Percentiles rank a stretch among this genome's conserved stretches.
Evolutionary conservation across 768 basidiomycete species (phyloP).

Genomic region (Phylloporus sp.): DNA sequence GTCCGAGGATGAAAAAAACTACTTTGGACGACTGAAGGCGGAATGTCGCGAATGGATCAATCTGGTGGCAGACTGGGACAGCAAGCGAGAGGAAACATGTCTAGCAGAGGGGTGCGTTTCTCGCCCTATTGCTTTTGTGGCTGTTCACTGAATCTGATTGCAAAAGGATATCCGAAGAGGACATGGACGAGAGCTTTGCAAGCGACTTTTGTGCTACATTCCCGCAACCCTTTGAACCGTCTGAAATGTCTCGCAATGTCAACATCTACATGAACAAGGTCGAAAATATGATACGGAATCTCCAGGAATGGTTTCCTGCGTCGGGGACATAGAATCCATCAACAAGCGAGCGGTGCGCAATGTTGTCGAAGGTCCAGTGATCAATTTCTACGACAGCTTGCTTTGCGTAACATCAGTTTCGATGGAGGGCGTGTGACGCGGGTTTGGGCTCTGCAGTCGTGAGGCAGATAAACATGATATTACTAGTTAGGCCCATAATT

Average conservation of each 20-base stretch:
- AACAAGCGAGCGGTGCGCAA: too few relatives aligned
- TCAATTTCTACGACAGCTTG: too few relatives aligned
- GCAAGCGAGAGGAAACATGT: constrained; percentile 9
- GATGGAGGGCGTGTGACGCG: too few relatives aligned
- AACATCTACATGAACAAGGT: constrained; percentile 25
- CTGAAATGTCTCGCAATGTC: constrained; percentile 13
- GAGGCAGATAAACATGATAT: too few relatives aligned
- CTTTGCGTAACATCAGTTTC: too few relatives aligned
- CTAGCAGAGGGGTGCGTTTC: constrained; percentile 6
- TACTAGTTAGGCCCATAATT: too few relatives aligned
- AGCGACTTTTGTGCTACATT: constrained; percentile 26
- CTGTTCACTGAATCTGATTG: background rate
- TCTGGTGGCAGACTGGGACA: constrained; percentile 18
- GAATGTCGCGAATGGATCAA: constrained; percentile 20
- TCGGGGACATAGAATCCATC: background rate
- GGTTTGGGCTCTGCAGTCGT: too few relatives aligned
- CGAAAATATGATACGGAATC: constrained; percentile 22
- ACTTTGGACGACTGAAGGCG: constrained; percentile 13
- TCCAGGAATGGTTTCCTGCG: constrained; percentile 22
- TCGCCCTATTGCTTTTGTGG: background rate
- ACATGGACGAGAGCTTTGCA: constrained; percentile 8
- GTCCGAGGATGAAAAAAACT: constrained; percentile 19
- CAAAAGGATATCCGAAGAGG: constrained; percentile 12
- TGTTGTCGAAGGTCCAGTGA: too few relatives aligned
- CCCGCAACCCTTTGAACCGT: constrained; percentile 11